phyloP scores from a whole-genome alignment of 2,329 filamentous ascomycete species.

The Ciborinia camelliae region DNA sequence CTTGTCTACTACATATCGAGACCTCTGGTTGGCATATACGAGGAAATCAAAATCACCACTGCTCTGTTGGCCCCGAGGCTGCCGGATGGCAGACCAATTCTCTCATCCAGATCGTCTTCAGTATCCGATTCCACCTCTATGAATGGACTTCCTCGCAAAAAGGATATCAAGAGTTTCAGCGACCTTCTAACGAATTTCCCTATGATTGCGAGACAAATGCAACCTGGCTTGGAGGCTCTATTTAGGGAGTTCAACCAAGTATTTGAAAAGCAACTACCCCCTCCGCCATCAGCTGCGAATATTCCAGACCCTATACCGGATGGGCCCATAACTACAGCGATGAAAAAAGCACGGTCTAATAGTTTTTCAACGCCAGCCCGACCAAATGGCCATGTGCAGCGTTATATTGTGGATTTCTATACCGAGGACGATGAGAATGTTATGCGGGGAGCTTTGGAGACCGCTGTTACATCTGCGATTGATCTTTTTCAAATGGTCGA shows the following conservation, averaged over 20 bases:
- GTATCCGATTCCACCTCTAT: constrained; percentile 24
- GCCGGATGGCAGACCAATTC: constrained; percentile 32
- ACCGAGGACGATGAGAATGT: constrained; percentile 88
- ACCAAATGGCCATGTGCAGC: constrained; percentile 40
- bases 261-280: constrained; percentile 79
- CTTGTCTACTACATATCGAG: constrained; percentile 93
- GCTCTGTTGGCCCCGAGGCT: constrained; percentile 55
- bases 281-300: constrained; percentile 60
- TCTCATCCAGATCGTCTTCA: constrained; percentile 24
- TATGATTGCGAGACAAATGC: constrained; percentile 95
- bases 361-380: constrained; percentile 40
- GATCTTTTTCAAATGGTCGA: constrained; percentile 95
- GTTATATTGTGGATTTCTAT: constrained; percentile 55
- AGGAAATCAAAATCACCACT: constrained; percentile 67
- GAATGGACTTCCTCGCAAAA: constrained; percentile 62
- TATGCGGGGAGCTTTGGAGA: constrained; percentile 85
- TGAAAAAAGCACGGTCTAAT: constrained; percentile 53
- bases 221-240: constrained; percentile 80
- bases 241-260: constrained; percentile 86
- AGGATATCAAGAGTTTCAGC: constrained; percentile 85
- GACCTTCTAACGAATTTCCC: constrained; percentile 90
- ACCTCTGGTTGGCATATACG: constrained; percentile 79
- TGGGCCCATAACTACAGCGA: constrained; percentile 53
- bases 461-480: constrained; percentile 87
- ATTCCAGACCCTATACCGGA: constrained; percentile 58